Conservation (phyloP, 164 flowering plant genomes). For the Stephania yunnanensis region DNA sequence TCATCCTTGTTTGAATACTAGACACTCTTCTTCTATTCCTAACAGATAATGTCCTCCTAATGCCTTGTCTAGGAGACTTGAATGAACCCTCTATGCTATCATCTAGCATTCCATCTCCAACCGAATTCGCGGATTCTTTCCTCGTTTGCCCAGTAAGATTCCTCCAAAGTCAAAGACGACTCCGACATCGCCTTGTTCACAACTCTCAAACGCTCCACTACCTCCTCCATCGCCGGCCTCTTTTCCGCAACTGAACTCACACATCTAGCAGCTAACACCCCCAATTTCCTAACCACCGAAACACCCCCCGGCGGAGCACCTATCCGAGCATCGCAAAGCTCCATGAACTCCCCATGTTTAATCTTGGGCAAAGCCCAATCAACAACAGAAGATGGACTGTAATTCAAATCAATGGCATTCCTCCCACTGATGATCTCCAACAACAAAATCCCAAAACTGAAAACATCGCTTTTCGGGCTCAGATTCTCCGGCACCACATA, state of each 20-base stretch:
- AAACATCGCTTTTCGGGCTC: slow-evolving; percentile 62
- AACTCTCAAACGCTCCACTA: slow-evolving; percentile 41
- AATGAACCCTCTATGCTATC: slow-evolving; percentile 21
- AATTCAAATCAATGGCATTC: slow-evolving; percentile 67
- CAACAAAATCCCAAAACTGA: slow-evolving; percentile 69
- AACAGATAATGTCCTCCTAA: slow-evolving; percentile 23
- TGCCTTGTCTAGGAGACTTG: slow-evolving; percentile 22
- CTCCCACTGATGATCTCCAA: slow-evolving; percentile 71
- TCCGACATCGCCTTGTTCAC: slow-evolving; percentile 23
- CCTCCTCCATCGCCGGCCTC: slow-evolving; percentile 75
- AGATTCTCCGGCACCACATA: slow-evolving; percentile 60
- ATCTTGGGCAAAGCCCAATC: slow-evolving; percentile 85
- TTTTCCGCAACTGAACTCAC: slow-evolving; percentile 46
- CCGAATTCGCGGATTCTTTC: slow-evolving; percentile 1
- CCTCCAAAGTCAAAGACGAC: slow-evolving; percentile 35
- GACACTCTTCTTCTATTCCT: slow-evolving; percentile 52
- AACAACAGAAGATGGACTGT: slow-evolving; percentile 73
- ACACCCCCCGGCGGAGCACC: slow-evolving; percentile 36
- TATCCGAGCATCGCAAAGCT: slow-evolving; percentile 46
- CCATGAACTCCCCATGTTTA: slow-evolving; percentile 30
- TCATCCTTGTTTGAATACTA: slow-evolving; percentile 28
- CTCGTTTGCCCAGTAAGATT: slow-evolving; percentile 33
- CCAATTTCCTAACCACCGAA: slow-evolving; percentile 36
- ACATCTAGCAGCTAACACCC: slow-evolving; percentile 54
- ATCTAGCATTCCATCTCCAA: slow-evolving; percentile 18